phyloP scores from a whole-genome alignment of 2,329 filamentous ascomycete genomes.

The Aspergillus fischeri region DNA sequence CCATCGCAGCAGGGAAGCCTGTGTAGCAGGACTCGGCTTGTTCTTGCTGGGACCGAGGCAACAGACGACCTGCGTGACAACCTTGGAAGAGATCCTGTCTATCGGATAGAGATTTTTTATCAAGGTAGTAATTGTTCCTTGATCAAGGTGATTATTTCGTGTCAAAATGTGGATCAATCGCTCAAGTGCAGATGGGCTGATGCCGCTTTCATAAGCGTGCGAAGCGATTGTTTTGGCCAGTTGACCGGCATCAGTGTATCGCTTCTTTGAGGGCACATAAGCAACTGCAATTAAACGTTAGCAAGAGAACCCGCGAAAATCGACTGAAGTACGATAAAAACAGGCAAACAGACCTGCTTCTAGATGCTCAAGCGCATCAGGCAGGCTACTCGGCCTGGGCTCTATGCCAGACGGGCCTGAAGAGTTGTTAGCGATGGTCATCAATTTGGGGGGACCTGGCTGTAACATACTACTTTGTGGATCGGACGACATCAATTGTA shows the following conservation, averaged over 20 bases:
- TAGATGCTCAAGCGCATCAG: conserved; percentile 33
- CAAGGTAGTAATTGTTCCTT: conserved; percentile 65
- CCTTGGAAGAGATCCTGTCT: conserved; percentile 56
- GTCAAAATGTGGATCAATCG: conserved; percentile 65
- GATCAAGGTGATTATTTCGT: conserved; percentile 66
- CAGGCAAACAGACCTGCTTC: conserved; percentile 31
- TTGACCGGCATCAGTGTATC: conserved; percentile 58
- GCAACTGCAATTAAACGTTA: conserved; percentile 26
- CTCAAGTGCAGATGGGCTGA: conserved; percentile 57
- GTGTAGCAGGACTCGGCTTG: conserved; percentile 68
- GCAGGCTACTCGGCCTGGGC: conserved; percentile 20
- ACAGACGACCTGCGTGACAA: conserved; percentile 64
- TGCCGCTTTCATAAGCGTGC: conserved; percentile 63
- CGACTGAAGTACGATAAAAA: not conserved
- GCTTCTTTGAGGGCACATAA: conserved; percentile 58
- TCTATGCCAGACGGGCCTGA: conserved; percentile 5
- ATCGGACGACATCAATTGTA: not conserved
- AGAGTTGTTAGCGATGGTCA: not conserved
- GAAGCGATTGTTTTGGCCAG: conserved; percentile 61
- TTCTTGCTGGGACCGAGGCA: conserved; percentile 72
- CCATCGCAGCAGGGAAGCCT: conserved; percentile 72
- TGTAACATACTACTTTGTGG: not conserved
- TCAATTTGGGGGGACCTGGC: not conserved
- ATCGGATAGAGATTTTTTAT: conserved; percentile 73
- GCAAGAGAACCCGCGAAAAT: not conserved